Evolutionary conservation across 257 asterid species (phyloP).

Genomic region (Ilex asprella): DNA sequence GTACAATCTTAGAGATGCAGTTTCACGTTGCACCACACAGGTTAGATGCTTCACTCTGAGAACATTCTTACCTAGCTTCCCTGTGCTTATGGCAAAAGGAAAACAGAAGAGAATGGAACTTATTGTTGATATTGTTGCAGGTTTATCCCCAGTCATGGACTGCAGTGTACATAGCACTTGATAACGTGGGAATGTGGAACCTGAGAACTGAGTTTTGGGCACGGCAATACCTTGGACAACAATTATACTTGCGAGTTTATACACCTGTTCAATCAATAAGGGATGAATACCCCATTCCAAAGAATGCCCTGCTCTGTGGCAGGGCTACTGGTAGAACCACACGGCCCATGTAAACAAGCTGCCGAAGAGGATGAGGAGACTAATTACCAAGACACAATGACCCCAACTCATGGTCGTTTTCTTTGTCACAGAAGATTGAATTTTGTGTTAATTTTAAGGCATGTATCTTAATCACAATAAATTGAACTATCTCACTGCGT

Average conservation of each 20-base stretch:
- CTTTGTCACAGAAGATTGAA: background rate
- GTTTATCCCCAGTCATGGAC: conserved; percentile 79
- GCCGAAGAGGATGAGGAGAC: conserved; percentile 6
- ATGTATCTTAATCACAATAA: too few relatives aligned
- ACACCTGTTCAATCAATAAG: conserved; percentile 37
- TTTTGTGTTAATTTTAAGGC: background rate
- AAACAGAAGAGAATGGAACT: background rate
- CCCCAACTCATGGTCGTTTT: background rate
- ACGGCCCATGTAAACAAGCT: background rate
- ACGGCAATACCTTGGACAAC: conserved; percentile 68
- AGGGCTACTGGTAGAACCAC: conserved; percentile 28
- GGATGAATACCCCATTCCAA: conserved; percentile 57
- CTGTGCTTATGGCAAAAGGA: too few relatives aligned
- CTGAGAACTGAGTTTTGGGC: conserved; percentile 63
- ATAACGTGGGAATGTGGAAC: conserved; percentile 86
- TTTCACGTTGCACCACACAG: conserved; percentile 58
- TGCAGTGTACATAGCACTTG: conserved; percentile 54
- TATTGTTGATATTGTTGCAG: conserved; percentile 19
- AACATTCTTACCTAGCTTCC: too few relatives aligned
- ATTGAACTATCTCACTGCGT: background rate
- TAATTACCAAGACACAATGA: background rate
- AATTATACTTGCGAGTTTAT: conserved; percentile 56
- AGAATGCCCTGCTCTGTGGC: conserved; percentile 62
- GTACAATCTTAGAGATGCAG: conserved; percentile 61
- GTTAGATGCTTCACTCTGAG: conserved; percentile 12